A percentile compares a stretch with the other conserved stretches of the same genome.
phyloP scores from a whole-genome alignment of 305 asterid species.

The Andrographis paniculata region DNA sequence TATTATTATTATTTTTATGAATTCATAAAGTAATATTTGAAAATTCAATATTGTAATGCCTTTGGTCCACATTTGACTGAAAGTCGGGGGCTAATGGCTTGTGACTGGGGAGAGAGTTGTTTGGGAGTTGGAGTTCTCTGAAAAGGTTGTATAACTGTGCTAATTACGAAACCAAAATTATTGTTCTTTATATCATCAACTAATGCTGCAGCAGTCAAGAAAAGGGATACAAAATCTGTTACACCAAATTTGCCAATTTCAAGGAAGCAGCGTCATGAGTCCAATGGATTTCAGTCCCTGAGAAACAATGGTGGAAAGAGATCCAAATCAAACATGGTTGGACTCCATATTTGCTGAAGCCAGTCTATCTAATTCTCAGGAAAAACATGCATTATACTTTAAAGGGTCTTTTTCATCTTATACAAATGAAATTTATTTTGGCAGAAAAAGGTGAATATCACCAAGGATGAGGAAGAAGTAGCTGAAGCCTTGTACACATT shows the following conservation, averaged over 20 bases:
- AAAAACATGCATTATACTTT: neutral
- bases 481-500: conserved; percentile 68
- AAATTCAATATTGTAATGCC: no score
- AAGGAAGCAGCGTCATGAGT: conserved; percentile 27
- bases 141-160: neutral
- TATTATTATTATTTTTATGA: no score
- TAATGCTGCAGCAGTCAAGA: conserved; percentile 44
- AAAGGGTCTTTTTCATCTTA: conserved; percentile 4
- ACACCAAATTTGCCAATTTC: conserved; percentile 26
- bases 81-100: no score
- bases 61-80: no score
- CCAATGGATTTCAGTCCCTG: conserved; percentile 25
- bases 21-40: no score
- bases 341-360: conserved; percentile 10
- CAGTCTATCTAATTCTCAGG: conserved; percentile 1
- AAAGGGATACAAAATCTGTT: conserved; percentile 37
- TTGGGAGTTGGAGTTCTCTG: no score
- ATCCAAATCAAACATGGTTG: conserved; percentile 52
- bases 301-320: conserved; percentile 33
- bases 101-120: no score
- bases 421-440: conserved; percentile 17
- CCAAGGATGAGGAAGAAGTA: conserved; percentile 86
- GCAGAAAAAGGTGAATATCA: conserved; percentile 33
- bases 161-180: conserved; percentile 1
- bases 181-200: conserved; percentile 13